Conservation (phyloP, 495 filamentous ascomycete species). For the Penicillium angulare region DNA sequence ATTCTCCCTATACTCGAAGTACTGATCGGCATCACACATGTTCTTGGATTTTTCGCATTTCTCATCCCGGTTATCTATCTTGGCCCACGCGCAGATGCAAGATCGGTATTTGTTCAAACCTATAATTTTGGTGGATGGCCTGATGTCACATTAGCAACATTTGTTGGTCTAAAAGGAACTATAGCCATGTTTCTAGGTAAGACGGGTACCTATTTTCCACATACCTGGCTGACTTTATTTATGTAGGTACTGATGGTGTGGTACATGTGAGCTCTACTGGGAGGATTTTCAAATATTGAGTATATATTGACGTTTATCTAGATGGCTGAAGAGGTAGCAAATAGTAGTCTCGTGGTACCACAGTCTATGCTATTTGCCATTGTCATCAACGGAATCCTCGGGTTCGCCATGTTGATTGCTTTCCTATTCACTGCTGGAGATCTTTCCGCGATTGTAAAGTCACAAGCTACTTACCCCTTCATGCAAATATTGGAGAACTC, state of each 20-base stretch:
- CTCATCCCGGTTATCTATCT: conserved; percentile 41
- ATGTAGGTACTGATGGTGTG: not conserved
- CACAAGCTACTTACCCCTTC: not conserved
- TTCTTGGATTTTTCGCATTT: conserved; percentile 44
- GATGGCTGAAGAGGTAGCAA: not conserved
- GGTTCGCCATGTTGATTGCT: not conserved
- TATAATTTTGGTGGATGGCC: not conserved
- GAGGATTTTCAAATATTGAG: not conserved
- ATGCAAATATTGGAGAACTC: not conserved
- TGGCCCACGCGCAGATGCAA: conserved; percentile 33
- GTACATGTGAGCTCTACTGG: not conserved
- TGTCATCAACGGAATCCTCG: not conserved
- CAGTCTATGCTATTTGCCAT: not conserved
- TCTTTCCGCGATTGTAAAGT: not conserved
- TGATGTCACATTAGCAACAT: not conserved
- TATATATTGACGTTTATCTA: too few relatives aligned
- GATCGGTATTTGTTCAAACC: not conserved
- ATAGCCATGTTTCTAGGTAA: not conserved
- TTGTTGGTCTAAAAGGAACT: not conserved
- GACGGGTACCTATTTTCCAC: not conserved
- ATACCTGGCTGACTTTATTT: not conserved
- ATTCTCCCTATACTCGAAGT: not conserved
- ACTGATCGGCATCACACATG: conserved; percentile 29
- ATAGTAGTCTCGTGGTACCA: not conserved
- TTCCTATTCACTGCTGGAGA: not conserved